Evolutionary conservation across 1,139 yeast genomes (phyloP), one percentile per base, ranked within the genome.

Genomic region (Eremothecium cymbalariae): DNA sequence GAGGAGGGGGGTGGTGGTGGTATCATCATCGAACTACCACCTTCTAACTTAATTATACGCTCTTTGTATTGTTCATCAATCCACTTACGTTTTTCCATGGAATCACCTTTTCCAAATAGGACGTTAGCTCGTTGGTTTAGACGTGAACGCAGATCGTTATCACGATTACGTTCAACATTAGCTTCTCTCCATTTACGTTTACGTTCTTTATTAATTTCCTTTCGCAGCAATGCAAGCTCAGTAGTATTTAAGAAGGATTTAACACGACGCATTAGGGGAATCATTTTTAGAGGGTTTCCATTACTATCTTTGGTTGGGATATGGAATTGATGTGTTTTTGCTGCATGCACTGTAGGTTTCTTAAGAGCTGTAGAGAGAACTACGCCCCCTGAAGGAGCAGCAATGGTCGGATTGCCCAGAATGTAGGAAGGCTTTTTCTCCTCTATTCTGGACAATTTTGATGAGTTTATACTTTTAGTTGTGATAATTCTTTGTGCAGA

Each of bases 171-270:
- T 43, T 80, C 81, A 11, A 73, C 71, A 54, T 88, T 86, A 23
- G 75, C 78, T 42, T 77, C 90, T 52, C 97, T 72, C 97, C 97
- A 90, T 47, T 76, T 74, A 62, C 86, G 79, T 62, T 90, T 90
- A 25, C 97, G 68, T 43, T 82, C 90, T 33, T 95, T 68, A 49
- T 86, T 86, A 18, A 55, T 40, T 26, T 50, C 56, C 35, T 45
- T 51, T 38, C 79, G 94, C 18, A 73, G 55, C 27, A 84, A 62
- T 7, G 74, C 65, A 43, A 76, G 68, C 45, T 82, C 93, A 41
- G 71, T 72, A 18, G 61, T 64, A 32, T 25, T 38, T 6, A 57
- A 37, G 32, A 44, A 37, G 9, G 43, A 33, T 28, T 51, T 54
- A 1, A 53, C 50, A 32, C 51, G 45, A 24, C 49, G 53, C 29